Percentiles rank a stretch among this genome's conserved stretches.
phyloP scores from a whole-genome alignment of 2,329 filamentous ascomycete genomes.

The Hypoxylon rubiginosum region DNA sequence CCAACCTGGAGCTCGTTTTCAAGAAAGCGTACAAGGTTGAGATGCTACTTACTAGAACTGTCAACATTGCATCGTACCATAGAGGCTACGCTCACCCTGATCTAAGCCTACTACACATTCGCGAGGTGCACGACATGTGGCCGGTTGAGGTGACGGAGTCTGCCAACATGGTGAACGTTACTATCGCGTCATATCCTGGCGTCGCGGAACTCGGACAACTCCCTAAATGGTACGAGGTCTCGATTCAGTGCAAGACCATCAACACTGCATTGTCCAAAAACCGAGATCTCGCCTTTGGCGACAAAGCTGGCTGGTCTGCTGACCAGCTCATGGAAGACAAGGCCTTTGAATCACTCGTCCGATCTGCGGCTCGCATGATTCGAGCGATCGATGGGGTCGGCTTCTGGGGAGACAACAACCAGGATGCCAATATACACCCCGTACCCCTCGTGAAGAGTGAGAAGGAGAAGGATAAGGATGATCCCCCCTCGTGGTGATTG shows the following conservation, averaged over 20 bases:
- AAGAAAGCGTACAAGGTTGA: slow-evolving; percentile 41
- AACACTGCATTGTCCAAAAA: slow-evolving; percentile 47
- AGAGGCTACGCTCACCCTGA: slow-evolving; percentile 5
- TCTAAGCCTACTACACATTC: slow-evolving; percentile 44
- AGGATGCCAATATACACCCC: slow-evolving; percentile 29
- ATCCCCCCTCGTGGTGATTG: neutral
- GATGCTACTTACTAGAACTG: slow-evolving; percentile 40
- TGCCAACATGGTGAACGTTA: slow-evolving; percentile 13
- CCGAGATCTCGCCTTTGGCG: slow-evolving; percentile 43
- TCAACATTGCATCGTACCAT: slow-evolving; percentile 45
- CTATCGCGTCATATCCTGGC: slow-evolving; percentile 19
- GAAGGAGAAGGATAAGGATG: too few species aligned
- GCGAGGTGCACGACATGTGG: slow-evolving; percentile 49
- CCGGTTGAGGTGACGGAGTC: neutral
- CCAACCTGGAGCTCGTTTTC: slow-evolving; percentile 43
- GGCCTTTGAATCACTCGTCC: slow-evolving; percentile 44
- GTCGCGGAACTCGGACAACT: slow-evolving; percentile 23
- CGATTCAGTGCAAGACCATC: slow-evolving; percentile 42
- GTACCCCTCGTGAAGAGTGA: neutral
- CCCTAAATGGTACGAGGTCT: slow-evolving; percentile 47
- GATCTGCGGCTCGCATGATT: slow-evolving; percentile 42
- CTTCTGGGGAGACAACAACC: slow-evolving; percentile 47
- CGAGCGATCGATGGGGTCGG: slow-evolving; percentile 51
- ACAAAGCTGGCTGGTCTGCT: slow-evolving; percentile 45
- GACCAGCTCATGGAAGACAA: slow-evolving; percentile 40